Evolutionary conservation across 2,329 filamentous ascomycete genomes (phyloP).

Genomic region (Penicillium hordei): DNA sequence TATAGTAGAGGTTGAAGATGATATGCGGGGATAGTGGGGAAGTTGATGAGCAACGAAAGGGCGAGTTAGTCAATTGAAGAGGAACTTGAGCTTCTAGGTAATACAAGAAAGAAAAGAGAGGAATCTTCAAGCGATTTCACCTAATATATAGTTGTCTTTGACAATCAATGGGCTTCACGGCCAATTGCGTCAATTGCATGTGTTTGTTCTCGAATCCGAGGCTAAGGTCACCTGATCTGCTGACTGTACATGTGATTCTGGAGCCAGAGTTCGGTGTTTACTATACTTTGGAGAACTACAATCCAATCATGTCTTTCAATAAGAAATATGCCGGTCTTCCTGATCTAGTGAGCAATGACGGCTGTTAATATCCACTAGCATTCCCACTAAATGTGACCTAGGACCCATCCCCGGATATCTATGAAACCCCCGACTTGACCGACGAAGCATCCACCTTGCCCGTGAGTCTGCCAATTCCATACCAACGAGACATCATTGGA

Average conservation of each 20-base stretch:
- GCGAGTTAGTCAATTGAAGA: neutral
- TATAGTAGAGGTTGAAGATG: neutral
- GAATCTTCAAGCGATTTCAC: neutral
- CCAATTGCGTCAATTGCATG: constrained; percentile 22
- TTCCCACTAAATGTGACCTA: constrained; percentile 37
- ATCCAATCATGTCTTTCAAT: constrained; percentile 64
- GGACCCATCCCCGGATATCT: constrained; percentile 92
- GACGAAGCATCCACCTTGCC: constrained; percentile 85
- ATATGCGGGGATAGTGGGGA: constrained; percentile 24
- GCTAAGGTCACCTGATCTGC: constrained; percentile 16
- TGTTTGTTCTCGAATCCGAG: constrained; percentile 23
- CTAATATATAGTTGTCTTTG: constrained; percentile 15
- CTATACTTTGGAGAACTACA: constrained; percentile 7
- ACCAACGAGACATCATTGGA: neutral
- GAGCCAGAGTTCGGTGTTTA: constrained; percentile 11
- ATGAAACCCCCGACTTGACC: constrained; percentile 90
- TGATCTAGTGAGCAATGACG: constrained; percentile 62
- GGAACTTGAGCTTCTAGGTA: neutral
- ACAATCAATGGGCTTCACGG: neutral
- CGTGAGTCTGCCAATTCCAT: constrained; percentile 52
- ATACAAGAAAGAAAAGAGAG: neutral
- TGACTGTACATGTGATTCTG: constrained; percentile 14
- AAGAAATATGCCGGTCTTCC: constrained; percentile 80
- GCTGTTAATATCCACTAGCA: neutral
- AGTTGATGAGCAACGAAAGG: neutral